Evolutionary conservation across 2,329 filamentous ascomycete species (phyloP), one percentile per base, ranked within the genome.

Genomic region (Hypoxylon sp.): DNA sequence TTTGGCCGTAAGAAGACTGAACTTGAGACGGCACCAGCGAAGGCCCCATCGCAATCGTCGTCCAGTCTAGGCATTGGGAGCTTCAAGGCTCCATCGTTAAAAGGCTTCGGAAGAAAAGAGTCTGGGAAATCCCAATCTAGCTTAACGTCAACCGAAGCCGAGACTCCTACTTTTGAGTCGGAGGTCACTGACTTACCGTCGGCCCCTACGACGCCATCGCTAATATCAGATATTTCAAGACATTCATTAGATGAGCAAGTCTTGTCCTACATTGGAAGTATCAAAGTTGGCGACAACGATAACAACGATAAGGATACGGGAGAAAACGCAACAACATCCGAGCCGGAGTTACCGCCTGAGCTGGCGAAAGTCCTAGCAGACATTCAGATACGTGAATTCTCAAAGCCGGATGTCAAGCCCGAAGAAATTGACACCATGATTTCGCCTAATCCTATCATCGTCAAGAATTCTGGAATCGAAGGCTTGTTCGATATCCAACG

Each of bases 401-500:
- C 44, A 13, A 64, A 58, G 46, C 52, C 56, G 1, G n/a, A 37
- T 26, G 39, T 53, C 8, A 56, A 61, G 13, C 24, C 50, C 9
- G 57, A 68, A n/a, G 63, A 69, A 6, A 55, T 68, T 13, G 62
- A 73, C 11, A 72, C 66, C 35, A 79, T 74, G 65, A 77, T 78
- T 47, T 80, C 74, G 6, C 78, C 77, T 19, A 79, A 79, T 63
- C 78, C 77, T 33, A 79, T 80, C 55, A 60, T 68, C 5, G 35
- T 71, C 3, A 71, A 65, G 31, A 72, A 69, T 31, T 70, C 68
- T 2, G 68, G 70, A 8, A 72, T 72, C 24, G 70, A 72, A 29
- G 65, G 70, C 22, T 26, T 63, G 1, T 71, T 78, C 22, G 68
- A 66, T 6, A 85, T 85, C 72, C 83, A 83, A 0, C 76, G 83